phyloP scores from a whole-genome alignment of 2,329 filamentous ascomycete genomes.

The Claviceps pusilla region DNA sequence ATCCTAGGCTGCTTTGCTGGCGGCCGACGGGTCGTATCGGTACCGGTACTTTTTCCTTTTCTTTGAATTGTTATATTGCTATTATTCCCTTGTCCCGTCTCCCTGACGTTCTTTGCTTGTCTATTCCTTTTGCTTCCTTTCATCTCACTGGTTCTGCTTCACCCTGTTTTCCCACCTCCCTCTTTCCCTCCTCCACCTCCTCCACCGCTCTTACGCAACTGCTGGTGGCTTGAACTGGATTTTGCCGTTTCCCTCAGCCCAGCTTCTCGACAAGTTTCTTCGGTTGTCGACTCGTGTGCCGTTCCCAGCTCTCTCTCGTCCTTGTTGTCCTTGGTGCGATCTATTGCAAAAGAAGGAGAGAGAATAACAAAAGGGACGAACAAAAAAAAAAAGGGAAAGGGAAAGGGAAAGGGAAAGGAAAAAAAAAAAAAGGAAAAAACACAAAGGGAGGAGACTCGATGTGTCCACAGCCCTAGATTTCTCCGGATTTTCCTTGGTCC shows the following conservation, averaged over 20 bases:
- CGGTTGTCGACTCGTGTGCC: too few species aligned
- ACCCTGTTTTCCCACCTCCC: background rate
- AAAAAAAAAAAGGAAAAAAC: too few species aligned
- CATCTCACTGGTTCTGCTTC: background rate
- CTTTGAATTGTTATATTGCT: slow-evolving; percentile 6
- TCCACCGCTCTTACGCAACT: background rate
- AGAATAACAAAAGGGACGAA: background rate
- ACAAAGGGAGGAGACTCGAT: slow-evolving; percentile 13
- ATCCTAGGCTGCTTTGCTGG: background rate
- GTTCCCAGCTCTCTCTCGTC: background rate
- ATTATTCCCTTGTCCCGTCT: slow-evolving; percentile 5
- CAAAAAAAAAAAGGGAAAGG: background rate
- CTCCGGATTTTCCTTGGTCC: slow-evolving; percentile 21
- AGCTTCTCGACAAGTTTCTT: slow-evolving; percentile 6
- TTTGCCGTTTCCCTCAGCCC: slow-evolving; percentile 1
- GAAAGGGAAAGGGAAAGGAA: too few species aligned
- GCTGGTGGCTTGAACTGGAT: slow-evolving; percentile 4
- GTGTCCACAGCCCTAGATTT: slow-evolving; percentile 22
- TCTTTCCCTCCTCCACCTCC: background rate
- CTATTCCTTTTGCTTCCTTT: background rate
- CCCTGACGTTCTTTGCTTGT: background rate
- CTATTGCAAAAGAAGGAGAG: too few species aligned
- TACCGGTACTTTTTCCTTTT: slow-evolving; percentile 1
- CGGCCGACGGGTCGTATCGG: slow-evolving; percentile 9
- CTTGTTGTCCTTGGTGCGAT: slow-evolving; percentile 10